Percentiles rank a stretch among this genome's conserved stretches.
Evolutionary conservation across 176 grass and related monocot species (phyloP).

Genomic region (Leersia perrieri): DNA sequence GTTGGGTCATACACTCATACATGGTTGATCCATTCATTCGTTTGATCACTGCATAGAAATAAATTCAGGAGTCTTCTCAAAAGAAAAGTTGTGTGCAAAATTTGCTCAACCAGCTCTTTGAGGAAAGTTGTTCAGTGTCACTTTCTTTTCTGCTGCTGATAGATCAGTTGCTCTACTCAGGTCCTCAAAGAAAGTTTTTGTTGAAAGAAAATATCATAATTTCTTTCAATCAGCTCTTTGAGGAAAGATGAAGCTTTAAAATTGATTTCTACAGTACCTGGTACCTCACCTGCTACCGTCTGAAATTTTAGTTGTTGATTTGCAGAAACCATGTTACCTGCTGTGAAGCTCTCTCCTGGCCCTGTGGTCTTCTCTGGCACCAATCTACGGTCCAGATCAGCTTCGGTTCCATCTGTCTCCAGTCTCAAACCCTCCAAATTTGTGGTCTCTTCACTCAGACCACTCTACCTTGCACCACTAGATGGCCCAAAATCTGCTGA

Average conservation of each 20-base stretch:
- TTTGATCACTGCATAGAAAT: background rate
- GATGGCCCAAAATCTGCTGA: conserved; percentile 22
- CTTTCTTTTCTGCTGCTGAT: background rate
- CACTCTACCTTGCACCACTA: conserved; percentile 55
- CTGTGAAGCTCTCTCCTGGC: conserved; percentile 32
- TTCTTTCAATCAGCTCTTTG: background rate
- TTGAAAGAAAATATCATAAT: background rate
- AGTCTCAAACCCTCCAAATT: conserved; percentile 33
- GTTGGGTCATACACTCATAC: background rate
- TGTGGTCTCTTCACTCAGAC: conserved; percentile 51
- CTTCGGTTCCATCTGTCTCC: conserved; percentile 24
- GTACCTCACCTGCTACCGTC: background rate
- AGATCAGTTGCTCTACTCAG: background rate
- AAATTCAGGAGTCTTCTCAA: background rate
- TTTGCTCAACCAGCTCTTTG: background rate
- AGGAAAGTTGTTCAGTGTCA: conserved; percentile 16
- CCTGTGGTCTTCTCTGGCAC: conserved; percentile 24
- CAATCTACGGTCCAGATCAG: conserved; percentile 41
- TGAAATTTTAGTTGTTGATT: conserved; percentile 28
- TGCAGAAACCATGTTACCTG: conserved; percentile 54
- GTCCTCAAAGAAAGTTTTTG: background rate
- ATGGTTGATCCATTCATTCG: background rate
- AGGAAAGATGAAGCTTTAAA: conserved; percentile 12
- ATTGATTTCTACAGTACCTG: conserved; percentile 11
- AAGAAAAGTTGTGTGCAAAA: background rate